Base-by-base conservation (phyloP, 495 filamentous ascomycete genomes). In the Melanomma pulvis-pyrius region DNA sequence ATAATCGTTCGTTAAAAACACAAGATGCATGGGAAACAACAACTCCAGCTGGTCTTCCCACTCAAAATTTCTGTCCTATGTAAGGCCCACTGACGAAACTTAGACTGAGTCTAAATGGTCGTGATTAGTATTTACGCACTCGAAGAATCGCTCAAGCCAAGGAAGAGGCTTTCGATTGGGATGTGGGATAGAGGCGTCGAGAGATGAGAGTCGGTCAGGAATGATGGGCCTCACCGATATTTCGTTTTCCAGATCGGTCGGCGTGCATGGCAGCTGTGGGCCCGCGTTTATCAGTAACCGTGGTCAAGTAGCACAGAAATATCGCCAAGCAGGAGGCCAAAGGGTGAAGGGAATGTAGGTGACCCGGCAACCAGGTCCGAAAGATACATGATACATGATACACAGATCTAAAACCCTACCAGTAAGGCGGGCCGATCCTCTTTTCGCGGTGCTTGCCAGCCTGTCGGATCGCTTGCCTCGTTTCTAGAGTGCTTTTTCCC, bases 341-440 rank as follows among this genome's bases (percentile, higher is more conserved):
- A 61, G 29, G 32, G 21, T 15, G 44, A 46, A 59, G 30, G 65
- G 12, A 29, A 0, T 46, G 19, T 21, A 32, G 25, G 52, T 19
- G 53, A 46, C 59, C 65, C 65, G 41, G 19, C n/a, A 8, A 68
- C 65, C 65, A 44, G 65, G 56, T 60, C 50, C 46, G 54, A 63
- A 49, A 41, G 51, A n/a, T 44, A 44, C 39, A 44, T 44, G 19
- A 68, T 68, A 63, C 59, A 68, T 61, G 59, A 50, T 57, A 62
- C 65, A 68, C 34, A 63, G 52, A 68, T 68, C 65, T 59, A 15
- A 32, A 39, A 59, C 51, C 24, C 34, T 61, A 59, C 65, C 65
- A 63, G 59, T 32, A 44, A 19, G 41, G 59, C 65, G 59, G 59
- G 53, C 65, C 65, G 59, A 63, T 44, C 51, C 65, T 59, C 28